Base-by-base conservation (phyloP, 2,329 filamentous ascomycete genomes). In the Paecilomyces formosus region DNA sequence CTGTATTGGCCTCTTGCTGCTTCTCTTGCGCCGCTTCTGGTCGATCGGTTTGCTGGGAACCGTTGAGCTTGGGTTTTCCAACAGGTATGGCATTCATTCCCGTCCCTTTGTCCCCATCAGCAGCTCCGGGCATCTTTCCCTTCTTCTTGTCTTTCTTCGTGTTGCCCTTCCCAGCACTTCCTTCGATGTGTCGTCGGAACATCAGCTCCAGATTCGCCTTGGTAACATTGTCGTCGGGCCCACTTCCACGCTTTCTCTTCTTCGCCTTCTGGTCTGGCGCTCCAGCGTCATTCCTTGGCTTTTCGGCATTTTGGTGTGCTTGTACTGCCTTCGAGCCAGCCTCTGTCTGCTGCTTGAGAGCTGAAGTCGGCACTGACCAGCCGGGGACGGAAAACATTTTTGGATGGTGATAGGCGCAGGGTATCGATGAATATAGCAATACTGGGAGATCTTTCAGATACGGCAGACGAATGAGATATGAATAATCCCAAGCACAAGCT, bases 301-400 rank as follows among this genome's bases (percentile, higher is more conserved):
- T 72, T 68, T 9, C 63, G 72, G 71, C 56, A 79, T 72, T 18
- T 80, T 81, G 72, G 92, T 88, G 24, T 85, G 76, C 71, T 88
- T 88, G 82, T 50, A 74, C 75, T 60, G 84, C 82, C 58, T 88
- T 82, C 55, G 88, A 83, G 18, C 70, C 68, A 61, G 68, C 69
- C 61, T 81, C 78, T 18, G 79, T 82, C 75, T 96, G 90, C 30
- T 85, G 76, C 74, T 90, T 91, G 63, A 95, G 83, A 56, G 78
- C 79, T 64, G 86, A 84, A 61, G 87, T 82, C 58, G 90, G 85
- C 35, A 97, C 81, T 45, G 90, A 90, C 92, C 93, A 97, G 65
- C 94, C 94, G 68, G 90, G 89, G 30, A 97, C 92, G 9, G 92
- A 88, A 74, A 97, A 97, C 93, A 97, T 75, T 61, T 33, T 65